phyloP scores from a whole-genome alignment of 306 rosid species.

The Lagenaria siceraria region DNA sequence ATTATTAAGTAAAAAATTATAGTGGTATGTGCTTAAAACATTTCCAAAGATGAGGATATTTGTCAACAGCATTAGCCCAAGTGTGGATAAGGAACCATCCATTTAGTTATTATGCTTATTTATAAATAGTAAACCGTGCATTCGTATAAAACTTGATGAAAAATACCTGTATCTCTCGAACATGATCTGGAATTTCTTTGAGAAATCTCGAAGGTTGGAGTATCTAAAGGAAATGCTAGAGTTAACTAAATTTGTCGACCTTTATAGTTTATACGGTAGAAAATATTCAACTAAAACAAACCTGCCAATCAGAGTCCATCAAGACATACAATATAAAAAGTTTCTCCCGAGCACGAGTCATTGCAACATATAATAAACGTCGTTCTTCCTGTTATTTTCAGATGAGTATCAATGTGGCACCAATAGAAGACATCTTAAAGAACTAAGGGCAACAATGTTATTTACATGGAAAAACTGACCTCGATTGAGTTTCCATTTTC shows the following conservation, averaged over 20 bases:
- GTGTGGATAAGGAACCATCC: neutral
- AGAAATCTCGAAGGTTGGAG: constrained; percentile 91
- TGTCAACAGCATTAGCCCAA: neutral
- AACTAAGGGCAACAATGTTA: neutral
- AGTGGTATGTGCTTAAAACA: neutral
- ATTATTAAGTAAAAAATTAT: neutral
- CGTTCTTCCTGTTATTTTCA: constrained; percentile 63
- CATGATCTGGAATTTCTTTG: constrained; percentile 77
- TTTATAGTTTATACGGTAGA: neutral
- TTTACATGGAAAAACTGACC: constrained; percentile 30
- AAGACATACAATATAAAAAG: constrained; percentile 54
- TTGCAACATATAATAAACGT: constrained; percentile 85
- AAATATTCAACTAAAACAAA: constrained; percentile 14
- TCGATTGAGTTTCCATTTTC: constrained; percentile 60
- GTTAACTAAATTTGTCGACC: neutral
- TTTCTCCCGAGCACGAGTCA: constrained; percentile 88
- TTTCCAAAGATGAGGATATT: neutral
- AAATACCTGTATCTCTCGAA: constrained; percentile 70
- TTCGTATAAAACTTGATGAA: neutral
- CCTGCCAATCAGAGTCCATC: constrained; percentile 90
- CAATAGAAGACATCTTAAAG: neutral
- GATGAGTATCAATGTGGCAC: constrained; percentile 8
- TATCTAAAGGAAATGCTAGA: constrained; percentile 35
- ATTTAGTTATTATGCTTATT: neutral
- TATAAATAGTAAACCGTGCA: neutral